Base-by-base conservation (phyloP, 352 stramenopile species). In the Globisporangium splendens region DNA sequence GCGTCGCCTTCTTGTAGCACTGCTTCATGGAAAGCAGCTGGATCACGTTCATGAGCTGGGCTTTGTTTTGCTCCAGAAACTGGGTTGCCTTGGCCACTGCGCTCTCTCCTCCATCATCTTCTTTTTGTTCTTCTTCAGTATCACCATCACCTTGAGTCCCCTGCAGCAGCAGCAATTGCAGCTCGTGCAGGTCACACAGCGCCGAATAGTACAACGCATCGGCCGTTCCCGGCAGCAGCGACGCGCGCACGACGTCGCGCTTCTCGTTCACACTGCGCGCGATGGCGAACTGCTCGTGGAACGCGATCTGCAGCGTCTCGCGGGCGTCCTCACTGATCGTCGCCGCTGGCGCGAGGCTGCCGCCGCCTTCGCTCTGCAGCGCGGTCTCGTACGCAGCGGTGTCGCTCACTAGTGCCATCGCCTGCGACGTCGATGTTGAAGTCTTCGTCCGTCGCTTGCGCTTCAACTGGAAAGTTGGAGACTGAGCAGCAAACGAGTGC, bases 151-250 rank as follows among this genome's bases (percentile, higher is more conserved):
- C 28, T 35, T 10, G 28, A 35, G 3, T 13, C 8, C 43, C 49
- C 15, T 56, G 44, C 14, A 54, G 74, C 67, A 71, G 43, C 46
- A 83, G 53, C 18, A 61, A 50, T 57, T 83, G 76, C 24, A 79
- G 54, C 12, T 79, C 57, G 18, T 83, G 52, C 50, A 81, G 49
- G 22, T 46, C 44, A 44, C 67, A 75, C 14, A 79, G 44, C 5
- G 64, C 62, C n/a, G 52, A 61, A 44, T 76, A 73, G 59, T 64
- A 79, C 61, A 56, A 47, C 15, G 60, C 69, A 10, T 73, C 64
- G 11, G 58, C 38, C n/a, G 64, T 64, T 1, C 41, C 51, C 1
- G 70, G 64, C 41, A 63, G 51, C 28, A 78, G 67, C 11, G 38
- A 46, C 20, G 21, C 13, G 7, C 64, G 35, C 43, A 75, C 68